Evolutionary conservation across 768 basidiomycete genomes (phyloP), one percentile per base, ranked within the genome.

Genomic region (Lactarius sp.): DNA sequence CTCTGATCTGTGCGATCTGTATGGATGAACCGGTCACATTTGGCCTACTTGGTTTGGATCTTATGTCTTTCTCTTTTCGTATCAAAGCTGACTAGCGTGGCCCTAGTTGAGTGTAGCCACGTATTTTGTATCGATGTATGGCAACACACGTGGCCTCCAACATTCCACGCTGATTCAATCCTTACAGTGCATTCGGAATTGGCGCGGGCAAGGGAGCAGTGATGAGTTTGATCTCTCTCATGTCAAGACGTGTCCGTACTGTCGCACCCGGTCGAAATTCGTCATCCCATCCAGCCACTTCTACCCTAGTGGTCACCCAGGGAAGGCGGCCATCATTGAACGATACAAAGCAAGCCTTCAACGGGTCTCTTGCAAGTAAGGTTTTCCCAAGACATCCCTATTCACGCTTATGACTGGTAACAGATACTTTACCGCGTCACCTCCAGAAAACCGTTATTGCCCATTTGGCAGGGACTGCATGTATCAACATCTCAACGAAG

Each of bases 391-490:
- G n/a, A 53, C 1, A 16, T n/a, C 12, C 46, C 41, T 31, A 13
- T 50, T 39, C 13, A 8, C 36, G 8, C 52, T 67, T 41, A 55
- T 44, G 20, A 37, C 36, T 27, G 6, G 46, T 54, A 20, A 33
- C 60, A 90, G 88, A 56, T 85, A 89, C 69, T 91, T 91, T 72
- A 75, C 81, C 62, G 71, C 77, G 49, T 85, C 87, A 4, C 75
- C 76, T 44, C 71, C 73, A 8, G 72, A 74, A 51, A 70, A 75
- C 52, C 85, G 85, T 0, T 80, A 81, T 58, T 93, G 90, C 73
- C 90, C 88, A 0, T 93, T 89, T 67, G 90, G 90, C 49, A 77
- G 78, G 53, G 90, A 92, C 62, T 93, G 90, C 71, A 90, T 93
- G 72, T 93, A 91, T 70, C 80, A 83, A 68, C 90, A 93, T 70